These are phyloP conservation scores for Neocatenulostroma microsporum DNA, from an alignment of 2,329 filamentous ascomycete genomes.

Conservation along the genomic window DNA sequence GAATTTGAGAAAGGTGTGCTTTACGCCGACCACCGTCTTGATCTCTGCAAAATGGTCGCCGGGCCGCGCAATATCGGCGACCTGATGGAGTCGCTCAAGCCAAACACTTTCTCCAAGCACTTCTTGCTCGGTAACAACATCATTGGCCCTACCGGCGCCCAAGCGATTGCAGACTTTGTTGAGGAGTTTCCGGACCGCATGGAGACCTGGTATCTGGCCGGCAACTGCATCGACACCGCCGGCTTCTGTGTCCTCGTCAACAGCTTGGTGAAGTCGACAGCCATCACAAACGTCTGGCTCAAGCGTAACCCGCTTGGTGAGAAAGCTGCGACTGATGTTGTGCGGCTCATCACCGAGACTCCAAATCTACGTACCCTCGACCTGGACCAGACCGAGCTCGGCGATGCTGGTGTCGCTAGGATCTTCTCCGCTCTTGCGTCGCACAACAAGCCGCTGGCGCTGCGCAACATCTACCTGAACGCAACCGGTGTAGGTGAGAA, in stretches of 20 bases:
- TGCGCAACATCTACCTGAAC: conserved; percentile 30
- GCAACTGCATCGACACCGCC: conserved; percentile 44
- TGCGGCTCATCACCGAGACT: conserved; percentile 38
- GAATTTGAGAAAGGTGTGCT: conserved; percentile 38
- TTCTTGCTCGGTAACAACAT: conserved; percentile 51
- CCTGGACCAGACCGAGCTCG: conserved; percentile 48
- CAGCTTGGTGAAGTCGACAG: conserved; percentile 37
- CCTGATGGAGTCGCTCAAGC: conserved; percentile 44
- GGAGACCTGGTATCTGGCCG: conserved; percentile 50
- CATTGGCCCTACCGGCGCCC: conserved; percentile 44
- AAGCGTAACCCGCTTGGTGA: conserved; percentile 46
- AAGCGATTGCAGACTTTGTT: conserved; percentile 41
- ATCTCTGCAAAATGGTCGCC: conserved; percentile 50
- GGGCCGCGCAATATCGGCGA: conserved; percentile 45
- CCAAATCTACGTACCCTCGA: conserved; percentile 44
- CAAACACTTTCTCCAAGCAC: conserved; percentile 43
- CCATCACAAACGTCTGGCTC: conserved; percentile 46
- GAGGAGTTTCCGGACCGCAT: conserved; percentile 41
- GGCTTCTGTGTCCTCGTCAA: conserved; percentile 39
- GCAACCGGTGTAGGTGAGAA: conserved; percentile 23
- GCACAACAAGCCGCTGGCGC: conserved; percentile 12
- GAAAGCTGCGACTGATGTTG: conserved; percentile 33
- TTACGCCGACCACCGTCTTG: conserved; percentile 47
- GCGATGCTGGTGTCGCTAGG: conserved; percentile 39
- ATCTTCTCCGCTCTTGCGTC: conserved; percentile 34